phyloP scores from a whole-genome alignment of 2,329 filamentous ascomycete species.

The Alternaria arbusti region DNA sequence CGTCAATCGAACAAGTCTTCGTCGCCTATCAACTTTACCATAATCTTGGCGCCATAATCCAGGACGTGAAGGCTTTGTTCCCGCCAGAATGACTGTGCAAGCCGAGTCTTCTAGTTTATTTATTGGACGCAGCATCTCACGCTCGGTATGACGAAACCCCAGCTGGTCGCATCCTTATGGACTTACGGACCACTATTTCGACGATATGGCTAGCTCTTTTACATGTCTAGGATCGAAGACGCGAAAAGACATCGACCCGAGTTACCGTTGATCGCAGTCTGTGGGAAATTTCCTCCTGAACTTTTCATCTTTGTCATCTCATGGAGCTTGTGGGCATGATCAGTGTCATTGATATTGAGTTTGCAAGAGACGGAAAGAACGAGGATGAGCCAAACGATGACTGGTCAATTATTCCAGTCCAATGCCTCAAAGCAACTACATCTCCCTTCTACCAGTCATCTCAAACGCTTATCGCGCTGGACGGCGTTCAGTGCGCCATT shows the following conservation, averaged over 20 bases:
- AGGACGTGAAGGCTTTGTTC: not conserved
- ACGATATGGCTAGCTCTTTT: slow-evolving; percentile 13
- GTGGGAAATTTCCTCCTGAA: not conserved
- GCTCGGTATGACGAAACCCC: not conserved
- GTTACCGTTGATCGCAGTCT: not conserved
- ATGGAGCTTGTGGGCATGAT: not conserved
- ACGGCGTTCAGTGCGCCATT: not conserved
- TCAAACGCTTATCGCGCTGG: not conserved
- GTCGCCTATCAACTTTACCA: not conserved
- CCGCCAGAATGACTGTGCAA: not conserved
- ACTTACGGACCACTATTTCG: slow-evolving; percentile 25
- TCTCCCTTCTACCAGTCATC: not conserved
- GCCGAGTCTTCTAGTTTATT: not conserved
- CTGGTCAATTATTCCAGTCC: not conserved
- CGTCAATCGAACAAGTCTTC: not conserved
- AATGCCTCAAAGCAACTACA: not conserved
- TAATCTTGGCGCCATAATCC: not conserved
- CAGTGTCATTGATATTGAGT: not conserved
- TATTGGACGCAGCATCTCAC: not conserved
- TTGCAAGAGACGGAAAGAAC: not conserved
- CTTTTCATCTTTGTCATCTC: fast-evolving
- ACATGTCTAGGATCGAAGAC: not conserved
- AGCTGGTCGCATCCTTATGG: slow-evolving; percentile 11
- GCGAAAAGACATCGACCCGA: not conserved
- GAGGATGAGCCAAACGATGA: not conserved